These are phyloP conservation scores for Quercus rubra DNA, from an alignment of 306 rosid species.

Conservation along the genomic window DNA sequence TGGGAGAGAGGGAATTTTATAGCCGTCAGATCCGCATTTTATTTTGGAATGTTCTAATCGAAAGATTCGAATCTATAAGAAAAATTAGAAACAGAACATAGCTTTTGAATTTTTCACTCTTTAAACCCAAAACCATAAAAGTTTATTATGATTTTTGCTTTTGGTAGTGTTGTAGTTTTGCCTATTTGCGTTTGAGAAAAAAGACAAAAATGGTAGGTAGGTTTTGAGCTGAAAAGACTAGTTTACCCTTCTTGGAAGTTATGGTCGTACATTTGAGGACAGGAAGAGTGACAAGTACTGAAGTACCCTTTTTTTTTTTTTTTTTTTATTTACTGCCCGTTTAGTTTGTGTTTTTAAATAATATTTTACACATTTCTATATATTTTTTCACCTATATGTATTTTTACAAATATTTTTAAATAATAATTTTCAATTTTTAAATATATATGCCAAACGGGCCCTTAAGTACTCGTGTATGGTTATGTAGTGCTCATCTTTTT, in stretches of 20 bases:
- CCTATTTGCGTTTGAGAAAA: neutral
- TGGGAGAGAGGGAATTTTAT: neutral
- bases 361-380: too few species aligned
- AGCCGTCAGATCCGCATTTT: constrained; percentile 47
- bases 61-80: constrained; percentile 67
- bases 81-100: neutral
- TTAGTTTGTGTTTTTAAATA: too few species aligned
- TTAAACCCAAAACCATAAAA: too few species aligned
- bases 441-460: too few species aligned
- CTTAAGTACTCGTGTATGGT: too few species aligned
- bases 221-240: neutral
- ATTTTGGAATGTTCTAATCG: constrained; percentile 52
- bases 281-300: neutral
- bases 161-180: neutral
- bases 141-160: constrained; percentile 2
- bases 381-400: too few species aligned
- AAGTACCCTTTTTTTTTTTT: too few species aligned
- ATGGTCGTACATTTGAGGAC: neutral
- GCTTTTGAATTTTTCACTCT: neutral
- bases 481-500: too few species aligned
- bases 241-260: neutral
- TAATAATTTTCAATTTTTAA: too few species aligned
- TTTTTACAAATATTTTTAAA: too few species aligned
- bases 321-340: too few species aligned
- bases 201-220: neutral